Base-by-base conservation (phyloP, 352 stramenopile species). In the Lagenidium giganteum region DNA sequence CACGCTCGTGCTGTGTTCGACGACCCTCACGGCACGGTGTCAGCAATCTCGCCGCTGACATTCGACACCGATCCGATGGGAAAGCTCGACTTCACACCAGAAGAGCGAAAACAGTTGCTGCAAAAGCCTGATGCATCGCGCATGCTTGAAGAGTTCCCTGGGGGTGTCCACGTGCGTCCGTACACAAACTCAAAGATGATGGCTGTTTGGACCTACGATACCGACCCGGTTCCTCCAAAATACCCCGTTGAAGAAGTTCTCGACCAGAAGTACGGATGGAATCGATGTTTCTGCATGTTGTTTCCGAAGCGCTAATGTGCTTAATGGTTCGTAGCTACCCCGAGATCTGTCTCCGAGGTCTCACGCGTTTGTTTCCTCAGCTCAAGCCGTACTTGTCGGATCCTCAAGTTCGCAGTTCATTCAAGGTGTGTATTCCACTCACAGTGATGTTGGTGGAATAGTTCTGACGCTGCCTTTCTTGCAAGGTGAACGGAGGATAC, bases 121-220 rank as follows among this genome's bases (percentile, higher is more conserved):
- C 42, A 50, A 3, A 66, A 71, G 33, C 61, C 69, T 8, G 61
- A 32, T 8, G 69, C 64, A 0, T 23, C 47, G 14, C 68, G 70
- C 16, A 70, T 84, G 61, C 57, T 83, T 5, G 43, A 78, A 32
- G 60, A 79, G 24, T 89, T 77, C 39, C 77, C 73, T 42, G n/a
- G 46, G 68, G 76, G 77, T 32, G 58, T 90, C 30, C 77, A 90
- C 43, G 74, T 83, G 9, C 73, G 77, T 14, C 77, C 73, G 30
- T 90, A 84, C 43, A 45, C 64, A 21, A 51, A 64, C 14, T 49
- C 59, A 31, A 83, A 84, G 37, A 69, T 84, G 59, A 84, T 90
- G 74, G 64, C 55, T 9, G 72, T 90, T 13, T 90, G 77, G 77
- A 87, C 77, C 20, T 90, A 83, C 47, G 77, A 87, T 42, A 81